These are phyloP conservation scores for Sporothrix inflata DNA, from an alignment of 2,329 filamentous ascomycete genomes.

Conservation along the genomic window DNA sequence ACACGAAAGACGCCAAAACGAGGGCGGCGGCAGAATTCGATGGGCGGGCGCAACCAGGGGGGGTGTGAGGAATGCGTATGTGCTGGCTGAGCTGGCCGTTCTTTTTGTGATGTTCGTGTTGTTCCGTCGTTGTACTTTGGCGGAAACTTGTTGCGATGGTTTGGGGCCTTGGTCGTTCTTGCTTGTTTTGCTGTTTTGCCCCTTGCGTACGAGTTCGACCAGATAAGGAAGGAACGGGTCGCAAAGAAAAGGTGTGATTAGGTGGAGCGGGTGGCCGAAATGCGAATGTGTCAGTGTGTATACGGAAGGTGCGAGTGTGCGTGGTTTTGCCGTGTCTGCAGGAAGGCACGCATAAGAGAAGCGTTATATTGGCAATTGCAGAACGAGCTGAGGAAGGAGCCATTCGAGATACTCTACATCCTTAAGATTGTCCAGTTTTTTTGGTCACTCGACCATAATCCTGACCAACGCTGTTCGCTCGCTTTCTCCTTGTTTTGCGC, in stretches of 20 bases:
- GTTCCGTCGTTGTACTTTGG: background rate
- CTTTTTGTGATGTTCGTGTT: background rate
- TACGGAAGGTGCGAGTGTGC: background rate
- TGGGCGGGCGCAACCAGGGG: background rate
- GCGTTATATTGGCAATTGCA: constrained; percentile 1
- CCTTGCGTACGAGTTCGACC: background rate
- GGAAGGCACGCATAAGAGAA: constrained; percentile 16
- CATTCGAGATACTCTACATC: background rate
- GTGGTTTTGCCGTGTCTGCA: constrained; percentile 12
- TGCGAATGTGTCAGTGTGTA: background rate
- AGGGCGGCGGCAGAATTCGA: constrained; percentile 23
- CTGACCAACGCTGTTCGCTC: background rate
- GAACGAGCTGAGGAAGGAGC: background rate
- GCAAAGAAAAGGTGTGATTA: constrained; percentile 1
- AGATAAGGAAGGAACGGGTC: constrained; percentile 27
- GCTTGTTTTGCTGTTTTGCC: constrained; percentile 4
- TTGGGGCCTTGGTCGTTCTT: background rate
- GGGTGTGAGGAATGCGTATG: background rate
- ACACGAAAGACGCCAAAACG: constrained; percentile 15
- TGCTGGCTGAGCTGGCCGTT: background rate
- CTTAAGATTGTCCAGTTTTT: background rate
- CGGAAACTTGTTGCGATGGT: background rate
- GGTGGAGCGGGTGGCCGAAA: background rate
- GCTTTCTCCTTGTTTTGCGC: too few relatives aligned
- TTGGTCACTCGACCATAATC: constrained; percentile 15